Evolutionary conservation across 495 filamentous ascomycete genomes (phyloP).

Genomic region (Jackrogersella minutella): DNA sequence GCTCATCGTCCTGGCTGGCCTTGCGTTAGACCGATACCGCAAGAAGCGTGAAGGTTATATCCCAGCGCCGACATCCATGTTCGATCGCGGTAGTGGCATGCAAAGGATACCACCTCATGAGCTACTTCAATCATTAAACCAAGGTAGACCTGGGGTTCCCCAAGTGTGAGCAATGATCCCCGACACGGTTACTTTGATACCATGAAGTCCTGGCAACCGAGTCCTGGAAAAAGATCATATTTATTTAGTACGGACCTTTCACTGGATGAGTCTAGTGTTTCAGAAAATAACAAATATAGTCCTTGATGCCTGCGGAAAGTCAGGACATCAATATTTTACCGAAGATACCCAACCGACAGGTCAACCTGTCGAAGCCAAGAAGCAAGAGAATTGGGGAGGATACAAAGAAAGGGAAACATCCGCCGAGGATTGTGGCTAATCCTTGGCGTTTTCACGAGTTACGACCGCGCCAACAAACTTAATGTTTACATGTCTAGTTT

Average conservation of each 20-base stretch:
- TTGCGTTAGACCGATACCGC: slow-evolving; percentile 83
- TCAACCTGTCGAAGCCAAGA: slow-evolving; percentile 14
- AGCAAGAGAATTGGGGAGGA: slow-evolving; percentile 18
- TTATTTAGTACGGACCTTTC: neutral
- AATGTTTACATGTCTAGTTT: slow-evolving; percentile 49
- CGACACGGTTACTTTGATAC: neutral
- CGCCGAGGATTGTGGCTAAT: slow-evolving; percentile 26
- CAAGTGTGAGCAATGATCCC: slow-evolving; percentile 45
- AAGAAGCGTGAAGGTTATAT: slow-evolving; percentile 87
- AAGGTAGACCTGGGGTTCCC: slow-evolving; percentile 50
- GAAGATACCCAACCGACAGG: slow-evolving; percentile 36
- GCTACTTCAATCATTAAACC: slow-evolving; percentile 66
- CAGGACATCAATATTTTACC: slow-evolving; percentile 22
- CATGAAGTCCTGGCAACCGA: neutral
- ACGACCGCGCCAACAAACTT: slow-evolving; percentile 39
- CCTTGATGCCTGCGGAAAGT: slow-evolving; percentile 3
- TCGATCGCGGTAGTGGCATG: slow-evolving; percentile 78
- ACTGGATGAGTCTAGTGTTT: neutral
- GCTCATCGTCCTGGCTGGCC: slow-evolving; percentile 83
- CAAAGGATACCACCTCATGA: slow-evolving; percentile 81
- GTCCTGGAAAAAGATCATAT: neutral
- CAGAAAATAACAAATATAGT: slow-evolving; percentile 15
- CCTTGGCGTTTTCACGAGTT: slow-evolving; percentile 35
- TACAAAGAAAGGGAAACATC: slow-evolving; percentile 18
- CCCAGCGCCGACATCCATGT: slow-evolving; percentile 76